phyloP scores from a whole-genome alignment of 176 grass and related monocot species.

The Cymbopogon citratus region DNA sequence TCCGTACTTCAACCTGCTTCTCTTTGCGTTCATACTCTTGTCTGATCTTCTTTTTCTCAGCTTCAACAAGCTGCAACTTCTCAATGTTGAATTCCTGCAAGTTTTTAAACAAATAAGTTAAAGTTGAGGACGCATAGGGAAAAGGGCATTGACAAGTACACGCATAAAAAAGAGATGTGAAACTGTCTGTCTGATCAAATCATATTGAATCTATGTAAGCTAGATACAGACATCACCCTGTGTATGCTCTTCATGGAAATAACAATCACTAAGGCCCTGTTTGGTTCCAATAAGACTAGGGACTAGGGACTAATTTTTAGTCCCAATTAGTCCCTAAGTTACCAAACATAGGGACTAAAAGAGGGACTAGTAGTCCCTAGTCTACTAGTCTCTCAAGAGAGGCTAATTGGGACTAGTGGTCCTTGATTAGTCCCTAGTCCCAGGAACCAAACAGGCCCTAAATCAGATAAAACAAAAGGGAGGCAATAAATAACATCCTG shows the following conservation, averaged over 20 bases:
- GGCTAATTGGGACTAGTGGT: no score
- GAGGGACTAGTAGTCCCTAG: no score
- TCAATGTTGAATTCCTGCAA: constrained; percentile 98
- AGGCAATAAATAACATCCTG: background rate
- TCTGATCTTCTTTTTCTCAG: constrained; percentile 97
- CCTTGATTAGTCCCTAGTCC: no score
- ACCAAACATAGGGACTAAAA: no score
- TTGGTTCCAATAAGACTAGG: no score
- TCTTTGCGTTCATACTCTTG: constrained; percentile 98
- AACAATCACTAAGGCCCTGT: no score
- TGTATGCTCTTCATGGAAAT: background rate
- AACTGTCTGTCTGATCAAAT: background rate
- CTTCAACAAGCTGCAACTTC: constrained; percentile 97
- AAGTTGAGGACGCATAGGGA: background rate
- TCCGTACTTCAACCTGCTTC: constrained; percentile 96
- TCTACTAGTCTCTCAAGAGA: no score
- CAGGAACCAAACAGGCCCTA: no score
- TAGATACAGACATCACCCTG: background rate
- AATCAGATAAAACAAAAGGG: background rate
- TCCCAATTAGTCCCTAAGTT: no score
- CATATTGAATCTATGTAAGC: background rate
- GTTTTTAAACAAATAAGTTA: constrained; percentile 6
- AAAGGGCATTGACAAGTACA: background rate
- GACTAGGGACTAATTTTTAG: no score
- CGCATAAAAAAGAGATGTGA: background rate